Percentiles rank a stretch among this genome's conserved stretches.
Conservation (phyloP, 2,329 filamentous ascomycete genomes). For the Gremmenia infestans region DNA sequence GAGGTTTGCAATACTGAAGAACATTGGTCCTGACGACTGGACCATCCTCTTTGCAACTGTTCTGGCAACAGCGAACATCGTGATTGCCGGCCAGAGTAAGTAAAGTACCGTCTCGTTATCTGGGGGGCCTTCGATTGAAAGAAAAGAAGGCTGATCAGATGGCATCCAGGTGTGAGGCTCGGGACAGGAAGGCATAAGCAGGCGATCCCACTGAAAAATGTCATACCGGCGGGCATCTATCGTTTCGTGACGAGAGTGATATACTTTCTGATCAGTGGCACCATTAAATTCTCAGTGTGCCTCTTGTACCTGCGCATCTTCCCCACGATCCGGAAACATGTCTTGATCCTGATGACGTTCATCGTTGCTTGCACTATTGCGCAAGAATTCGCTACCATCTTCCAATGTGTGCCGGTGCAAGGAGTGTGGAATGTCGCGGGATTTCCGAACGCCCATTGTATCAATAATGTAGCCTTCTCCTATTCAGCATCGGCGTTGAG, state of each 20-base stretch:
- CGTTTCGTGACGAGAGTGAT: neutral
- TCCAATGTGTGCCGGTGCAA: conserved; percentile 1
- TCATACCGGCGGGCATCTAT: conserved; percentile 1
- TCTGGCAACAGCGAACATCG: conserved; percentile 1
- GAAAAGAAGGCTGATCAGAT: neutral
- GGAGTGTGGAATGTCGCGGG: neutral
- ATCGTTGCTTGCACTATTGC: conserved; percentile 1
- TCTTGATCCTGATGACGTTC: neutral
- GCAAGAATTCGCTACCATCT: neutral
- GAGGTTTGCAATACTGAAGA: neutral
- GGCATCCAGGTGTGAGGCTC: neutral
- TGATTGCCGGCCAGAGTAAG: conserved; percentile 1
- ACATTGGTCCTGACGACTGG: conserved; percentile 1
- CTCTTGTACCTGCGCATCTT: conserved; percentile 1
- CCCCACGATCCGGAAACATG: neutral
- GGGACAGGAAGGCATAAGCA: conserved; percentile 2
- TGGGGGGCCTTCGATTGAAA: neutral
- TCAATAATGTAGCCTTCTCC: conserved; percentile 2
- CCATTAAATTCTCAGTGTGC: conserved; percentile 1
- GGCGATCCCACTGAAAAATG: neutral
- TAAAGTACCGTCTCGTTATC: neutral
- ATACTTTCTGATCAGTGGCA: conserved; percentile 1
- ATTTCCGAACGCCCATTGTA: neutral
- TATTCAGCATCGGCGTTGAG: neutral
- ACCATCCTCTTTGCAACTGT: conserved; percentile 1